Percentiles rank a stretch among this genome's conserved stretches.
phyloP scores from a whole-genome alignment of 345 rosid genomes.

The Anastatica hierochuntica region DNA sequence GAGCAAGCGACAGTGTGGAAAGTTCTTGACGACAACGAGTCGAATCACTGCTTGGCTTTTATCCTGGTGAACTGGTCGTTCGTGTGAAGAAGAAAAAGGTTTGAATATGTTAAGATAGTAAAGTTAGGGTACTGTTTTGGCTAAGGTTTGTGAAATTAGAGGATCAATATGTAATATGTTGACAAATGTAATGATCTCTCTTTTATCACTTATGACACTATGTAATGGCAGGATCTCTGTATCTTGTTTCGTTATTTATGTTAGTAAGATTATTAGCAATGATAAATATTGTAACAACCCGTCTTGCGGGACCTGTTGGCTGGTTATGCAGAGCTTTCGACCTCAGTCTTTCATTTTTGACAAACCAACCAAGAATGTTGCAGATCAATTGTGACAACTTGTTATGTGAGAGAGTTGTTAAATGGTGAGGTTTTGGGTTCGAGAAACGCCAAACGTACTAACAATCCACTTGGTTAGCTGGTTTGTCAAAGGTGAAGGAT shows the following conservation, averaged over 20 bases:
- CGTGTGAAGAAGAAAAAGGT: conserved; percentile 16
- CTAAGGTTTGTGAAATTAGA: conserved; percentile 3
- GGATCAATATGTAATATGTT: not conserved
- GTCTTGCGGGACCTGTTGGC: too few relatives aligned
- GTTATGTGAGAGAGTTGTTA: too few relatives aligned
- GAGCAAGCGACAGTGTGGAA: conserved; percentile 90
- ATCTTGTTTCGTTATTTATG: not conserved
- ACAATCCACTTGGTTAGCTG: too few relatives aligned
- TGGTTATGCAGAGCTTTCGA: too few relatives aligned
- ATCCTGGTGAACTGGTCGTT: conserved; percentile 86
- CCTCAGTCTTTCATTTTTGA: too few relatives aligned
- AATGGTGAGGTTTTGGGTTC: too few relatives aligned
- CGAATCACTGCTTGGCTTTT: conserved; percentile 73
- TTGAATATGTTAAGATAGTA: conserved; percentile 10
- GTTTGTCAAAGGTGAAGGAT: too few relatives aligned
- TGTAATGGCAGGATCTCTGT: not conserved
- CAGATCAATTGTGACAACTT: too few relatives aligned
- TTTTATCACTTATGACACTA: not conserved
- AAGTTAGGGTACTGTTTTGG: conserved; percentile 14
- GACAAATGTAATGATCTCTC: not conserved
- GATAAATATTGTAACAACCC: too few relatives aligned
- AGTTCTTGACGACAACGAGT: conserved; percentile 63
- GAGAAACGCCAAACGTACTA: too few relatives aligned
- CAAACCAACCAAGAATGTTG: too few relatives aligned
- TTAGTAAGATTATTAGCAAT: too few relatives aligned